Base-by-base conservation (phyloP, 305 asterid genomes). In the Ilex paraguariensis region DNA sequence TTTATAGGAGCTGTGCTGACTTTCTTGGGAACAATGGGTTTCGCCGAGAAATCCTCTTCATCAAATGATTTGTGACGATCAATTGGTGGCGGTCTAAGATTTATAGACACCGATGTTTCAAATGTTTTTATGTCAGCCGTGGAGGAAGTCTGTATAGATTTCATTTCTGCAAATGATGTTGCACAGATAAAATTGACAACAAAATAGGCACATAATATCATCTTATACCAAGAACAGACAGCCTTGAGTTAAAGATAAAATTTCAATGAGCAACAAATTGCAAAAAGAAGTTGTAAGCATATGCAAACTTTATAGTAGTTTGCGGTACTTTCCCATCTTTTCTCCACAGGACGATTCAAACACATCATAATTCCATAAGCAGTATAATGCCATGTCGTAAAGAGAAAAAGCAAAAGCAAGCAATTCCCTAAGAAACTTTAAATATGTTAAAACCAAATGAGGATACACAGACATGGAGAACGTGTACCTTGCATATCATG, bases 51-150 rank as follows among this genome's bases (percentile, higher is more conserved):
- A 56, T 87, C 97, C 31, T 81, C 84, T 59, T 89, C 97, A 16
- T 89, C 97, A 54, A 91, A 87, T 52, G 98, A 89, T 74, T 87
- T 85, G 58, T 65, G 82, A 68, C 75, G 93, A 48, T 85, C 96
- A 14, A 77, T 48, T 5, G 96, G 97, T 60, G 93, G 97, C 40
- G 95, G 96, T 57, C 74, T 84, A 66, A 92, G 83, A 73, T 73
- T 84, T 61, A 87, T 69, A 54, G 77, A 65, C 1, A 83, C 84
- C 28, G 96, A 95, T 71, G 80, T 57, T 76, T 85, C 96, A 31
- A 85, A 89, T 63, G 86, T 65, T 56, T 78, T 79, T 50, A 74
- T 65, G 75, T 75, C 75, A 52, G 80, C n/a, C 31, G 78, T 40
- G 10, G 89, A 69, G 30, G 84, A 69, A 45, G 80, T 60, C 74